Conservation (phyloP, 1,284 basidiomycete genomes). For the Ustilago crameri region DNA sequence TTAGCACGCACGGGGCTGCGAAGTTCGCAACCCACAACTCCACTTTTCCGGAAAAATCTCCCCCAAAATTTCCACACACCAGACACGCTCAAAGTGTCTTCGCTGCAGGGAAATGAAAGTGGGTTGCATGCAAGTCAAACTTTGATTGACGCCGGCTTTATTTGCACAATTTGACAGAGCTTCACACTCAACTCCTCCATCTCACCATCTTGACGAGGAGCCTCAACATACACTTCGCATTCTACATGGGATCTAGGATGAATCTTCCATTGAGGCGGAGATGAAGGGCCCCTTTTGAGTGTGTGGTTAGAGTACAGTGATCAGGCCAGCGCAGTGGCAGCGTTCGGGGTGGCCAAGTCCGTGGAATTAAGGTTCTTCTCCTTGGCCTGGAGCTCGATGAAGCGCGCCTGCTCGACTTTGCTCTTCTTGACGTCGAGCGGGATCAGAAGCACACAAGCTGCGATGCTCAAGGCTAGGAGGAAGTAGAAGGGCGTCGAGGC, state of each 20-base stretch:
- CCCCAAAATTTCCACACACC: slow-evolving; percentile 2
- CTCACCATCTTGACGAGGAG: neutral
- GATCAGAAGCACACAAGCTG: slow-evolving; percentile 78
- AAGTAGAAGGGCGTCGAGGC: slow-evolving; percentile 87
- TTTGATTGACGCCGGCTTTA: neutral
- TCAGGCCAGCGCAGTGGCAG: too few species aligned
- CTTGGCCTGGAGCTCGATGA: slow-evolving; percentile 31
- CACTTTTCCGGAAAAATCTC: slow-evolving; percentile 1
- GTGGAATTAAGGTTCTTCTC: slow-evolving; percentile 23
- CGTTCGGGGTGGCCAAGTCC: too few species aligned
- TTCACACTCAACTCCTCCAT: neutral
- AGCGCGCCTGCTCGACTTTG: slow-evolving; percentile 72
- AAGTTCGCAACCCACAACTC: slow-evolving; percentile 4
- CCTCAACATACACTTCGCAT: neutral
- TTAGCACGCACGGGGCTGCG: slow-evolving; percentile 2
- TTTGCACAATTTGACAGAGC: neutral
- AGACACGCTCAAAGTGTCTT: slow-evolving; percentile 1
- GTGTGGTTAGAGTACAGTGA: too few species aligned
- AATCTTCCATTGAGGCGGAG: too few species aligned
- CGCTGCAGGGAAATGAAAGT: too few species aligned
- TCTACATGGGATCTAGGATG: too few species aligned
- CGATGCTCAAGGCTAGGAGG: slow-evolving; percentile 77
- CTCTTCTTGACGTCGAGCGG: slow-evolving; percentile 76
- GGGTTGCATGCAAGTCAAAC: too few species aligned
- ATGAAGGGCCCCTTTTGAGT: too few species aligned